Conservation (phyloP, 495 filamentous ascomycete species). For the Staphylotrichum tortipilum region DNA sequence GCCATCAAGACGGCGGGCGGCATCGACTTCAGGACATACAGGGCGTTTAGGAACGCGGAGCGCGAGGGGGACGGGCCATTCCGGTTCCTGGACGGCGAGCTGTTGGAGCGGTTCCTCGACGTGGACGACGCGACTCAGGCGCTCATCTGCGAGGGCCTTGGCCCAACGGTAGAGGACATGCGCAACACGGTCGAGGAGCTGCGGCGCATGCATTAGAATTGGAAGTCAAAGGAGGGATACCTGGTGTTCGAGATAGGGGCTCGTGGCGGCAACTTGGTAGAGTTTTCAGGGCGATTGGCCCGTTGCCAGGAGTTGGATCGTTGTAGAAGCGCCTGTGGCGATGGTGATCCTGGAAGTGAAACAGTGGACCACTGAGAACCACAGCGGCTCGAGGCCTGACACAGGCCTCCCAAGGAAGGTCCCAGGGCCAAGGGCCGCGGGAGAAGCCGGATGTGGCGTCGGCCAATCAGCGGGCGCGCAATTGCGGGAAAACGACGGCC, state of each 20-base stretch:
- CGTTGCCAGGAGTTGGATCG: not conserved
- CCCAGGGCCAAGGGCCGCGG: constrained; percentile 14
- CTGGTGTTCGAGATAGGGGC: not conserved
- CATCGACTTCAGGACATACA: constrained; percentile 66
- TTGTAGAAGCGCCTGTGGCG: not conserved
- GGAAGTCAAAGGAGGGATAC: too few relatives aligned
- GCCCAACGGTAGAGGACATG: constrained; percentile 61
- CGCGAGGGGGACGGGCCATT: constrained; percentile 67
- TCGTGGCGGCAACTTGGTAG: not conserved
- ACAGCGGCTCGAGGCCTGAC: constrained; percentile 1
- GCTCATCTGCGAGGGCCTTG: constrained; percentile 54
- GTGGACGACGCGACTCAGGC: constrained; percentile 53
- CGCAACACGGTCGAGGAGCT: constrained; percentile 65
- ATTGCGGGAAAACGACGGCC: constrained; percentile 16
- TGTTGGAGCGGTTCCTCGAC: constrained; percentile 79
- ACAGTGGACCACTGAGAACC: too few relatives aligned
- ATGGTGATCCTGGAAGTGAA: constrained; percentile 2
- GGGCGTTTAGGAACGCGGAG: constrained; percentile 65
- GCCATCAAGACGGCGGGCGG: constrained; percentile 57
- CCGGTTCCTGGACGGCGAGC: constrained; percentile 86
- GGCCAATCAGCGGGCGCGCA: constrained; percentile 22
- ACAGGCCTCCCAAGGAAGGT: too few relatives aligned
- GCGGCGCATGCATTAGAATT: constrained; percentile 56
- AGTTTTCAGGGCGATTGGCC: not conserved
- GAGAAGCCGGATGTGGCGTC: constrained; percentile 15